A percentile compares a stretch with the other conserved stretches of the same genome.
Evolutionary conservation across 805 yeast genomes (phyloP).

Genomic region (Candida wancherniae): DNA sequence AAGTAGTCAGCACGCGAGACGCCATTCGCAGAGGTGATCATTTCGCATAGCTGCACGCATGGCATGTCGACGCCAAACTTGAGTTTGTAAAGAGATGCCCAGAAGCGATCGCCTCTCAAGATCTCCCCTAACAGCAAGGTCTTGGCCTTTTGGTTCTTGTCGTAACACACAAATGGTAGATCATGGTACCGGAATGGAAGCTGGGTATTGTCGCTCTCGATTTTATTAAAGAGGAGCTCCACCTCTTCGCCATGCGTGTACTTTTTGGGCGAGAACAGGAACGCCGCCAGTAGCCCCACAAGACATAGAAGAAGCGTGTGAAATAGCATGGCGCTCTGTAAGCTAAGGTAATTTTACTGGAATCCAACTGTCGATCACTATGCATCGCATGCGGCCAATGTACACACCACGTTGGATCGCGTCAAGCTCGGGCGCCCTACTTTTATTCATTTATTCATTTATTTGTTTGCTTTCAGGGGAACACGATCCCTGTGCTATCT

Average conservation of each 20-base stretch:
- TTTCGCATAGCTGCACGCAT: conserved; percentile 66
- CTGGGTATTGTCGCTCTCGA: conserved; percentile 73
- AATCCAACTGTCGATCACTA: too few relatives aligned
- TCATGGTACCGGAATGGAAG: conserved; percentile 74
- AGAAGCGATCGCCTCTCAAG: conserved; percentile 72
- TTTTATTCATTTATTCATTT: too few relatives aligned
- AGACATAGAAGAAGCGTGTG: conserved; percentile 5
- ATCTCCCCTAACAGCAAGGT: conserved; percentile 73
- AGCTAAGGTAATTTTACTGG: too few relatives aligned
- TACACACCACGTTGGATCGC: too few relatives aligned
- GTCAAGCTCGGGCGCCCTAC: too few relatives aligned
- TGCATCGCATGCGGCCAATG: too few relatives aligned
- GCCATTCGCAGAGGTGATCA: conserved; percentile 49
- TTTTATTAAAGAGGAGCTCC: conserved; percentile 68
- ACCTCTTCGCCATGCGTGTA: conserved; percentile 54
- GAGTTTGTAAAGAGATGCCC: conserved; percentile 69
- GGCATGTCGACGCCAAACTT: conserved; percentile 58
- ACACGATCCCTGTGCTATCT: too few relatives aligned
- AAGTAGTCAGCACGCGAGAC: conserved; percentile 54
- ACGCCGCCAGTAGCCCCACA: conserved; percentile 9
- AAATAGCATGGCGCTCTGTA: too few relatives aligned
- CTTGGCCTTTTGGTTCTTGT: conserved; percentile 41
- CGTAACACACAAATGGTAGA: conserved; percentile 77
- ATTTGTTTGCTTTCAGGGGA: too few relatives aligned
- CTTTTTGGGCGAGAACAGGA: conserved; percentile 31